These are phyloP conservation scores for Leptographium galeiforme DNA, from an alignment of 2,329 filamentous ascomycete genomes.

Conservation along the genomic window DNA sequence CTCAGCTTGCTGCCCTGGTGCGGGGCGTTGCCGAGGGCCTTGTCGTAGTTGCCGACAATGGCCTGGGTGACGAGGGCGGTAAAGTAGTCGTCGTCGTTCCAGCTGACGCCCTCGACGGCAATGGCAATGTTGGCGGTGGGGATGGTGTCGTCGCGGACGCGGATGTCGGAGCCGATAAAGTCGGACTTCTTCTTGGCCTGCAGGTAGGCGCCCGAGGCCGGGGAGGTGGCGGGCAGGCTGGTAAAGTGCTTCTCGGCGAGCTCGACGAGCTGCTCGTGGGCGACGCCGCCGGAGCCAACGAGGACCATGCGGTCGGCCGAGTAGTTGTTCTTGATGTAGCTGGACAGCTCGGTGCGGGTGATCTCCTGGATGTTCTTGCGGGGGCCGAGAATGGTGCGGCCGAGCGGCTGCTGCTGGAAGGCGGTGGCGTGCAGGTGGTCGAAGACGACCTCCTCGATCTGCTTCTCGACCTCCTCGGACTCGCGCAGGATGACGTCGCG, in stretches of 20 bases:
- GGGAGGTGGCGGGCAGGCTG: conserved; percentile 59
- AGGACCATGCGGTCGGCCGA: conserved; percentile 99
- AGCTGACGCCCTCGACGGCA: conserved; percentile 97
- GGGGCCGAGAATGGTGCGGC: conserved; percentile 93
- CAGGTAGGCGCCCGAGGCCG: conserved; percentile 60
- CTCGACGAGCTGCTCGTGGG: conserved; percentile 86
- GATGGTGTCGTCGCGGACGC: conserved; percentile 91
- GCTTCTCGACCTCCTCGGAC: conserved; percentile 99
- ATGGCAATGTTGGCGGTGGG: conserved; percentile 95
- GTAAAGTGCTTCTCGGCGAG: conserved; percentile 95
- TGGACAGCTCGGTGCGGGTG: conserved; percentile 74
- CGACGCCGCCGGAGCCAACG: conserved; percentile 85
- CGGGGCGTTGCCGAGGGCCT: conserved; percentile 91
- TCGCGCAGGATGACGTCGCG: conserved; percentile 97
- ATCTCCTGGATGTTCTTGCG: conserved; percentile 98
- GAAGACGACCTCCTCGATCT: conserved; percentile 98
- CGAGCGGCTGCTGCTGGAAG: conserved; percentile 90
- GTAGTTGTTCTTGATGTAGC: conserved; percentile 99
- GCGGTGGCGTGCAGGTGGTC: conserved; percentile 98
- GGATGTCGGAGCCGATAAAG: conserved; percentile 92
- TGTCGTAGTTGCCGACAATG: conserved; percentile 99
- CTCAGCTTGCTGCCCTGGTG: conserved; percentile 98
- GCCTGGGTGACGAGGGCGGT: conserved; percentile 94
- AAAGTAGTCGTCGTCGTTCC: conserved; percentile 99
- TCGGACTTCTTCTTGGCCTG: conserved; percentile 79